Percentiles rank a stretch among this genome's conserved stretches.
Conservation (phyloP, 2,329 filamentous ascomycete genomes). For the Epichloe typhina region DNA sequence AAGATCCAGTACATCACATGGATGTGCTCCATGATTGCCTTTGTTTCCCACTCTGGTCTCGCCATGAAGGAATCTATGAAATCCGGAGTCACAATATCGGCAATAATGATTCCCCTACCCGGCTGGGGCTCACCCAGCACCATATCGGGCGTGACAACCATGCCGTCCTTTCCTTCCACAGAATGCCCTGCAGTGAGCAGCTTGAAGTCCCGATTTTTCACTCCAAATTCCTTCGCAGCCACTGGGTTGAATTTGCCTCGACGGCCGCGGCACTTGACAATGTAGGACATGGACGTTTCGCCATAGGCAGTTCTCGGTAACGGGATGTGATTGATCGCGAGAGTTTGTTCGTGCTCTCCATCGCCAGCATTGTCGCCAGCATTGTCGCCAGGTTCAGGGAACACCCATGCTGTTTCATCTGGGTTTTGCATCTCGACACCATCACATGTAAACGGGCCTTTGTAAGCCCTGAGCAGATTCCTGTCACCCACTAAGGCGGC, state of each 20-base stretch:
- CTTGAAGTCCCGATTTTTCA: slow-evolving; percentile 45
- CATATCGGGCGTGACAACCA: slow-evolving; percentile 70
- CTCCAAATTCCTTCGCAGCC: slow-evolving; percentile 50
- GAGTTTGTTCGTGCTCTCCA: slow-evolving; percentile 6
- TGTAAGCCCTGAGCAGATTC: slow-evolving; percentile 55
- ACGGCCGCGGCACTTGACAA: slow-evolving; percentile 62
- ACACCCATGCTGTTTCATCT: slow-evolving; percentile 16
- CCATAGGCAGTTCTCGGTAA: slow-evolving; percentile 59
- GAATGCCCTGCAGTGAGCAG: slow-evolving; percentile 48
- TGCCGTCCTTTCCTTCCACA: slow-evolving; percentile 51
- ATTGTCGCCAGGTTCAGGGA: slow-evolving; percentile 10
- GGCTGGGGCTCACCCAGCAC: slow-evolving; percentile 56
- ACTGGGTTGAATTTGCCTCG: slow-evolving; percentile 68
- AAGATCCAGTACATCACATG: slow-evolving; percentile 70
- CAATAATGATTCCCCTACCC: slow-evolving; percentile 62
- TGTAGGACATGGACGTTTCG: slow-evolving; percentile 66
- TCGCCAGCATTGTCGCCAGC: slow-evolving; percentile 5
- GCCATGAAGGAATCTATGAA: slow-evolving; percentile 59
- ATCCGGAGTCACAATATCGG: slow-evolving; percentile 60
- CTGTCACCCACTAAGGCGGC: slow-evolving; percentile 46
- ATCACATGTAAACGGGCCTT: slow-evolving; percentile 36
- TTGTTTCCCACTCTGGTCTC: slow-evolving; percentile 58
- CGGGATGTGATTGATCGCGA: slow-evolving; percentile 14
- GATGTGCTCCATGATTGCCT: slow-evolving; percentile 53
- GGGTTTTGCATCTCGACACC: slow-evolving; percentile 9